A percentile compares a stretch with the other conserved stretches of the same genome.
These are phyloP conservation scores for Aquilaria agallochum DNA, from an alignment of 441 rosid species.

Conservation along the genomic window DNA sequence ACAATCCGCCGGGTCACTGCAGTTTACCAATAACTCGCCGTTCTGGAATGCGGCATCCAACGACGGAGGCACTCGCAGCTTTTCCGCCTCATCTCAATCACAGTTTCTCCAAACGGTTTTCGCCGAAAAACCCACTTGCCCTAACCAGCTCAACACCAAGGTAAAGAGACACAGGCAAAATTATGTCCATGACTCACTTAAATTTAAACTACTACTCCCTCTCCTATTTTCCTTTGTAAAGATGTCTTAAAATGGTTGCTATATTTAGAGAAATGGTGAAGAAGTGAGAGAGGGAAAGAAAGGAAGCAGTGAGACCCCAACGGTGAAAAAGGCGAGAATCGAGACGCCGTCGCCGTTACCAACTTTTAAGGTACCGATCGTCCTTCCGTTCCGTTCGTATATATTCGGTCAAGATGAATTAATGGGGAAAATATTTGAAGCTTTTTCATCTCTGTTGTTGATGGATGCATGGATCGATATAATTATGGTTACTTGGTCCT, in stretches of 20 bases:
- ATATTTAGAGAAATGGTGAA: conserved; percentile 27
- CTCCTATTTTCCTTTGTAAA: too few relatives aligned
- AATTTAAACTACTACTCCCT: too few relatives aligned
- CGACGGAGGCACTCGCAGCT: conserved; percentile 22
- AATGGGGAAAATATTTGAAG: neutral
- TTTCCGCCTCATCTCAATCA: conserved; percentile 32
- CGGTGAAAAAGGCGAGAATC: conserved; percentile 60
- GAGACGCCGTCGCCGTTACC: conserved; percentile 88
- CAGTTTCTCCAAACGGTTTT: conserved; percentile 23
- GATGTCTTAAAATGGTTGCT: too few relatives aligned
- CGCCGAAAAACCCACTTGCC: conserved; percentile 30
- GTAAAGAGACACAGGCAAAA: conserved; percentile 20
- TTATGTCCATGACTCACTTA: neutral
- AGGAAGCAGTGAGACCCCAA: conserved; percentile 41
- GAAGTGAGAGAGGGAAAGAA: conserved; percentile 50
- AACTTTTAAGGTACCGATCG: conserved; percentile 67
- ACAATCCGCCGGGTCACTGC: conserved; percentile 21
- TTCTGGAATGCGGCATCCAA: conserved; percentile 47
- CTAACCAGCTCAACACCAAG: conserved; percentile 22
- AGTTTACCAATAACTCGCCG: conserved; percentile 47
- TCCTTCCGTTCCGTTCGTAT: too few relatives aligned
- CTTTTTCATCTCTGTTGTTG: conserved; percentile 3
- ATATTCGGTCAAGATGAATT: too few relatives aligned
- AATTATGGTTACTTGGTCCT: neutral
- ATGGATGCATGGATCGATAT: conserved; percentile 2